Percentiles rank a stretch among this genome's conserved stretches.
These are phyloP conservation scores for Torulaspora delbrueckii DNA, from an alignment of 805 yeast species.

Conservation along the genomic window DNA sequence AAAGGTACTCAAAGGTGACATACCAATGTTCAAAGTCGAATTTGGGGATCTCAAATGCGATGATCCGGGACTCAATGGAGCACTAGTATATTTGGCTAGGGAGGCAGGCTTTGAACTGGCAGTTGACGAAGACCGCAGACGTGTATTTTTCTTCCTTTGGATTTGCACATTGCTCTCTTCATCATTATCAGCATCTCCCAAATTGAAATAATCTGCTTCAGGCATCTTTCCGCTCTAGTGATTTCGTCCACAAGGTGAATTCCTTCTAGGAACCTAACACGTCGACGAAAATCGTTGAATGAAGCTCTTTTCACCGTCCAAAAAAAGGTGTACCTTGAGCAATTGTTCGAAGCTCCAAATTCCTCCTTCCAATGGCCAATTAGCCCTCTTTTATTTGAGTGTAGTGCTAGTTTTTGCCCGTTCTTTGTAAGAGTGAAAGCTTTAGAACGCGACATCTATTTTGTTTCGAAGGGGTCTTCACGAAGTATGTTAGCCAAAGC, in stretches of 20 bases:
- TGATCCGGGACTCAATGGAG: constrained; percentile 9
- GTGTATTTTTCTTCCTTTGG: constrained; percentile 8
- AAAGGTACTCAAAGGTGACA: constrained; percentile 10
- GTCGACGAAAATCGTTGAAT: background rate
- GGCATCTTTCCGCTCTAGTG: constrained; percentile 5
- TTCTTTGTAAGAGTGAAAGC: background rate
- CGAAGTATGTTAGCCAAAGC: background rate
- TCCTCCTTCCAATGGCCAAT: background rate
- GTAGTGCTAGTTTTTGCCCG: background rate
- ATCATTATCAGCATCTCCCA: constrained; percentile 4
- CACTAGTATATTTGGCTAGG: constrained; percentile 5
- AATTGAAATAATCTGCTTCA: constrained; percentile 15
- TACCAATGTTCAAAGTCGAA: constrained; percentile 9
- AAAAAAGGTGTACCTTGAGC: background rate
- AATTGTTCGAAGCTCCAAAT: background rate
- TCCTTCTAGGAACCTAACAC: background rate
- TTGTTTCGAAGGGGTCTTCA: constrained; percentile 1
- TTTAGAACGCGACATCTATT: background rate
- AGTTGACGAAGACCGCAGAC: constrained; percentile 12
- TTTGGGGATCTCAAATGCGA: constrained; percentile 12
- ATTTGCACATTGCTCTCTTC: constrained; percentile 7
- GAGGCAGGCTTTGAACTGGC: constrained; percentile 10
- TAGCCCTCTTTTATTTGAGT: background rate
- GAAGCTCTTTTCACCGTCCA: background rate
- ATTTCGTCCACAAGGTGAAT: background rate